phyloP scores from a whole-genome alignment of 257 asterid genomes.

The Echium plantagineum region DNA sequence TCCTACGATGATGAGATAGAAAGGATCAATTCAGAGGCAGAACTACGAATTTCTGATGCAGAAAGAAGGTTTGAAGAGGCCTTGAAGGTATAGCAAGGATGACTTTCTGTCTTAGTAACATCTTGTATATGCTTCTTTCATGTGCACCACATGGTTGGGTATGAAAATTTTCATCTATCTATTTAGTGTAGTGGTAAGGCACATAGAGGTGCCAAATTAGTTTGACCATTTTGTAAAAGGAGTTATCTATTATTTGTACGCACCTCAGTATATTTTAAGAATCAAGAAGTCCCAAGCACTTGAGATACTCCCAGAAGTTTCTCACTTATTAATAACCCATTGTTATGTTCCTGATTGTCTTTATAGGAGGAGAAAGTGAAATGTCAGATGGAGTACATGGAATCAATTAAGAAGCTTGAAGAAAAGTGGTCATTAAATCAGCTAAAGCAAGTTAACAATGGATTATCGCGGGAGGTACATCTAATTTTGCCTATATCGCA shows the following conservation, averaged over 20 bases:
- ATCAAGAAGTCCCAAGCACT: neutral
- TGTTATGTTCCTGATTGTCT: slow-evolving; percentile 4
- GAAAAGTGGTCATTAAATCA: slow-evolving; percentile 86
- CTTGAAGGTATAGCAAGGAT: slow-evolving; percentile 53
- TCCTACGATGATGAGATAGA: slow-evolving; percentile 71
- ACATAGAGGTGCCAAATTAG: neutral
- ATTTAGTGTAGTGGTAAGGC: neutral
- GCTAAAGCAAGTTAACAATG: slow-evolving; percentile 50
- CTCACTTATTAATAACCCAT: slow-evolving; percentile 1
- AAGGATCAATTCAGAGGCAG: slow-evolving; percentile 80
- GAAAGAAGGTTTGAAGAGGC: slow-evolving; percentile 72
- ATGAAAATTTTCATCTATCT: neutral
- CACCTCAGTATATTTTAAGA: neutral
- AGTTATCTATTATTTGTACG: too few relatives aligned
- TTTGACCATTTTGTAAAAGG: neutral
- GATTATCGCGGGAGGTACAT: slow-evolving; percentile 45
- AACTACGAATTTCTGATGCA: slow-evolving; percentile 61
- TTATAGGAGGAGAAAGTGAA: slow-evolving; percentile 85
- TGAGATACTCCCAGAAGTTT: slow-evolving; percentile 4
- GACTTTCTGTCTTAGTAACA: slow-evolving; percentile 7
- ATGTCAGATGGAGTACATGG: slow-evolving; percentile 98
- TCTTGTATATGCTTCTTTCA: neutral
- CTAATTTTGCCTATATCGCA: slow-evolving; percentile 13
- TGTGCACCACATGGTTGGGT: neutral
- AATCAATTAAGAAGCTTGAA: slow-evolving; percentile 93